phyloP scores from a whole-genome alignment of 768 basidiomycete genomes.

The Auricularia heimuer region DNA sequence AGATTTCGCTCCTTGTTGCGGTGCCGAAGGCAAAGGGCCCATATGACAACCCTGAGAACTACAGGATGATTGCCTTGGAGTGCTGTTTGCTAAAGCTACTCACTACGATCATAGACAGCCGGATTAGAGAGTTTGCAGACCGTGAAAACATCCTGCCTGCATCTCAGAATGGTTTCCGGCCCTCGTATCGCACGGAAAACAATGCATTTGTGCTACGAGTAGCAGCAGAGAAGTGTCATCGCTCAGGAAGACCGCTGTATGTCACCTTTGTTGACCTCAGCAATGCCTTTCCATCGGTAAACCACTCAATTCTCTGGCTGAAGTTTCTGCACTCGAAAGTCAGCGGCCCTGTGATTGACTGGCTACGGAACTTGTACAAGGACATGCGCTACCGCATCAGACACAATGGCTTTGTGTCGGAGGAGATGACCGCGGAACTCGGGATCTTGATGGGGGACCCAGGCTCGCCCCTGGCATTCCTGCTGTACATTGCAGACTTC shows the following conservation, averaged over 20 bases:
- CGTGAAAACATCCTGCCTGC: slow-evolving; percentile 15
- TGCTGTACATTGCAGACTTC: slow-evolving; percentile 11
- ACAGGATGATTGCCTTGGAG: slow-evolving; percentile 21
- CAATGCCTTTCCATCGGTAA: slow-evolving; percentile 16
- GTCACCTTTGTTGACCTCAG: slow-evolving; percentile 18
- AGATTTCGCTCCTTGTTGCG: too few species aligned
- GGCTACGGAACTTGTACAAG: slow-evolving; percentile 9
- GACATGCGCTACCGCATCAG: slow-evolving; percentile 4
- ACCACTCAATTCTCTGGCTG: too few species aligned
- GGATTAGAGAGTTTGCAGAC: slow-evolving; percentile 10
- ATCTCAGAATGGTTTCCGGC: slow-evolving; percentile 24
- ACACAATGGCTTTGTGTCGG: slow-evolving; percentile 6
- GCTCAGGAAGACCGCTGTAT: slow-evolving; percentile 9
- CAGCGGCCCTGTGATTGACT: slow-evolving; percentile 4
- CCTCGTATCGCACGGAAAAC: slow-evolving; percentile 19
- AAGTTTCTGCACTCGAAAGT: too few species aligned
- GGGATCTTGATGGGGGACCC: slow-evolving; percentile 16
- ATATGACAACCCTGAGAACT: slow-evolving; percentile 14
- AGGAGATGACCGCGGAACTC: slow-evolving; percentile 6
- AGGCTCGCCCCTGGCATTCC: slow-evolving; percentile 11
- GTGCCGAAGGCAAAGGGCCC: too few species aligned
- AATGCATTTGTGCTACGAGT: slow-evolving; percentile 17
- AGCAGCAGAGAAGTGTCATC: slow-evolving; percentile 12
- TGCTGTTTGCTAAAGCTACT: slow-evolving; percentile 19
- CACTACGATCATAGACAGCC: slow-evolving; percentile 16